phyloP scores from a whole-genome alignment of 2,329 filamentous ascomycete genomes.

The Davidsoniella virescens region DNA sequence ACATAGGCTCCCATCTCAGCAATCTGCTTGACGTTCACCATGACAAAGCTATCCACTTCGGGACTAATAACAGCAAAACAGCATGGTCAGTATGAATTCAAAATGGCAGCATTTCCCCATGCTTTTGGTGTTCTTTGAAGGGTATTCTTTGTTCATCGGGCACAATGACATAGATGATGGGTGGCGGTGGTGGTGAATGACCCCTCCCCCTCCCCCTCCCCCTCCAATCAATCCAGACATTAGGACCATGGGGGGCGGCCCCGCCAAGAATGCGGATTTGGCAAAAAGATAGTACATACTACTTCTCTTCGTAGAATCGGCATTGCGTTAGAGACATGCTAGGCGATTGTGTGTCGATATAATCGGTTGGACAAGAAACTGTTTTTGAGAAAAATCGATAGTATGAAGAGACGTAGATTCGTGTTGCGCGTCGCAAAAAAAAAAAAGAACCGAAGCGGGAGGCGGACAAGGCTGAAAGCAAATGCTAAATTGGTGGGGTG shows the following conservation, averaged over 20 bases:
- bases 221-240: not conserved
- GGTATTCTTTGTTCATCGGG: not conserved
- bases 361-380: too few species aligned
- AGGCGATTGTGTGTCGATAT: constrained; percentile 26
- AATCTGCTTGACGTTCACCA: constrained; percentile 99
- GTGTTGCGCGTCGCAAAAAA: constrained; percentile 5
- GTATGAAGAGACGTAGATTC: not conserved
- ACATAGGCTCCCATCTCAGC: constrained; percentile 99
- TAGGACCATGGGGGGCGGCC: not conserved
- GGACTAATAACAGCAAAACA: constrained; percentile 26
- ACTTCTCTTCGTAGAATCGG: constrained; percentile 96
- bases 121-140: too few species aligned
- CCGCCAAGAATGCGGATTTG: too few species aligned
- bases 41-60: constrained; percentile 98
- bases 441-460: not conserved
- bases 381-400: not conserved
- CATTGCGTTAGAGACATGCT: constrained; percentile 92
- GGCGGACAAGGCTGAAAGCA: constrained; percentile 9
- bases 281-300: constrained; percentile 20
- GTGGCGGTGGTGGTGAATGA: not conserved
- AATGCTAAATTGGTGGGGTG: not conserved
- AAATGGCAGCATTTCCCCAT: not conserved
- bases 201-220: not conserved
- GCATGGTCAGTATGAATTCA: constrained; percentile 9
- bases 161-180: not conserved